A percentile compares a stretch with the other conserved stretches of the same genome.
Conservation (phyloP, 108 stramenopile genomes). For the Poteriospumella lacustris region DNA sequence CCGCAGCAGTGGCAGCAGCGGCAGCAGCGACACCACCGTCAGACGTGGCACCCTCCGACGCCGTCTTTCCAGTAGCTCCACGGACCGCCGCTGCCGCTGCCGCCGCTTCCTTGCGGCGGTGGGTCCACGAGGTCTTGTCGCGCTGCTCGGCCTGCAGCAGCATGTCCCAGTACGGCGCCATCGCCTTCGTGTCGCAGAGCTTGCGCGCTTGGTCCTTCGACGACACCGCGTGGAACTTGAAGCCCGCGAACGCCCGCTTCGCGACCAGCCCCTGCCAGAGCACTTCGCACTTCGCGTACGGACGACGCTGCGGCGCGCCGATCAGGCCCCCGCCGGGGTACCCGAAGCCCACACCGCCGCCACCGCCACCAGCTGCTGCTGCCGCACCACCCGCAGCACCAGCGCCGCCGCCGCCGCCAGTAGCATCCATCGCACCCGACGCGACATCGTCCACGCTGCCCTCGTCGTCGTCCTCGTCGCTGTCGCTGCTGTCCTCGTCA, state of each 20-base stretch:
- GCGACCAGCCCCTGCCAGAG: constrained; percentile 78
- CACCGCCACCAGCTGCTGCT: too few relatives aligned
- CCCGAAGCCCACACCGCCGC: too few relatives aligned
- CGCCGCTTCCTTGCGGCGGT: too few relatives aligned
- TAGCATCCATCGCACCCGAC: neutral
- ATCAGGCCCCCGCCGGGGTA: too few relatives aligned
- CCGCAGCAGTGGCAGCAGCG: too few relatives aligned
- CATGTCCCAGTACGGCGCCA: constrained; percentile 91
- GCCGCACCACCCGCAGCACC: neutral
- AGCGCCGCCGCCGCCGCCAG: neutral
- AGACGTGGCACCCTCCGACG: too few relatives aligned
- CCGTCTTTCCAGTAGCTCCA: too few relatives aligned
- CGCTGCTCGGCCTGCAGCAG: too few relatives aligned
- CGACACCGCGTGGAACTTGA: constrained; percentile 76
- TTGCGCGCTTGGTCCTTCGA: constrained; percentile 67
- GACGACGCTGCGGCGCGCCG: too few relatives aligned
- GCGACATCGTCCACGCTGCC: neutral
- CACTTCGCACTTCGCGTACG: constrained; percentile 66
- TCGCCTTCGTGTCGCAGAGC: constrained; percentile 76
- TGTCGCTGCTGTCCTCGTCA: neutral
- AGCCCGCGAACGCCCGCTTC: constrained; percentile 69
- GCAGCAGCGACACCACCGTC: too few relatives aligned
- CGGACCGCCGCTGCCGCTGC: too few relatives aligned
- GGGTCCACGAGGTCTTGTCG: too few relatives aligned
- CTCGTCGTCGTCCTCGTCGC: neutral